These are phyloP conservation scores for Tirmania nivea DNA, from an alignment of 495 filamentous ascomycete genomes.

Conservation along the genomic window DNA sequence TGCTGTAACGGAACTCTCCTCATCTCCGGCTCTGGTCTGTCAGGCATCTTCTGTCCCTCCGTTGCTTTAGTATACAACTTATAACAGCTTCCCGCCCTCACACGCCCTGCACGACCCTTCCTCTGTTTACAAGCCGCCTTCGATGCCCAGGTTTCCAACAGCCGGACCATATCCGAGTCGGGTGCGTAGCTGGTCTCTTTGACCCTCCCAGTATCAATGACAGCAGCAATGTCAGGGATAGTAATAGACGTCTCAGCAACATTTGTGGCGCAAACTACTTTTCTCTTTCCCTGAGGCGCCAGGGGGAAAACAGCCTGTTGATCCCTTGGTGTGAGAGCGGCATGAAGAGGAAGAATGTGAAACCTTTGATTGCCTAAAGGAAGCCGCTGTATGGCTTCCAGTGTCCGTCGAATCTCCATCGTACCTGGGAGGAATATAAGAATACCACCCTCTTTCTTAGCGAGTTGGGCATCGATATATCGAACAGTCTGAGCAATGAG, in stretches of 20 bases:
- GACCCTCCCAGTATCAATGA: conserved; percentile 84
- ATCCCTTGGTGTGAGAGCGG: conserved; percentile 66
- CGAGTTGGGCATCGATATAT: conserved; percentile 57
- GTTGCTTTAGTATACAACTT: conserved; percentile 78
- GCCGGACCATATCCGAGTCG: conserved; percentile 77
- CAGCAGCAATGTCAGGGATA: conserved; percentile 88
- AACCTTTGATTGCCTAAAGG: conserved; percentile 29
- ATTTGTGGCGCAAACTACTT: conserved; percentile 85
- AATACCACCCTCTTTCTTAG: conserved; percentile 54
- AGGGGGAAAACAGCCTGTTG: conserved; percentile 67
- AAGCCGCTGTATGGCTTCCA: conserved; percentile 45
- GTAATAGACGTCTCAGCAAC: conserved; percentile 97
- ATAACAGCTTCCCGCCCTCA: conserved; percentile 77
- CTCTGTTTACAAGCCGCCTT: conserved; percentile 87
- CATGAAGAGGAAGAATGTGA: conserved; percentile 73
- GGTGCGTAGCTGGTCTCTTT: conserved; percentile 93
- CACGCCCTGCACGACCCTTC: conserved; percentile 83
- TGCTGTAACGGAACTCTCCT: conserved; percentile 83
- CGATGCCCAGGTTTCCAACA: conserved; percentile 90
- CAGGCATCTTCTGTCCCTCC: conserved; percentile 59
- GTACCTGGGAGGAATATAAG: conserved; percentile 71
- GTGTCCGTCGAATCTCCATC: conserved; percentile 65
- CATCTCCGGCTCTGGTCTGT: conserved; percentile 82
- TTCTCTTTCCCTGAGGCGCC: conserved; percentile 58
- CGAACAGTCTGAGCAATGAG: conserved; percentile 57